phyloP scores from a whole-genome alignment of 2,329 filamentous ascomycete species.

The Arthroderma sp. region DNA sequence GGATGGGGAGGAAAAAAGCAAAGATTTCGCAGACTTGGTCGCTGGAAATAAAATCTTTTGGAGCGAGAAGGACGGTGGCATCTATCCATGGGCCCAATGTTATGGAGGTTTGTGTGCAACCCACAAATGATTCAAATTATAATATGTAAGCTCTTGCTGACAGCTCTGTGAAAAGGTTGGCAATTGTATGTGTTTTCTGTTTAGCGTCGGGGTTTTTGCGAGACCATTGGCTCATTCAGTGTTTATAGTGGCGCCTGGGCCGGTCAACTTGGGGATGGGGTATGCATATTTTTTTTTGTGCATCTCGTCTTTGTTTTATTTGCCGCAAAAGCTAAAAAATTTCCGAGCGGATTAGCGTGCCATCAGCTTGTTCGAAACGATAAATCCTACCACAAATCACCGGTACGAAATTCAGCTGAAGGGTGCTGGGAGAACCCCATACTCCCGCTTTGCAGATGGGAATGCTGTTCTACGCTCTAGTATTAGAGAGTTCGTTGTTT shows the following conservation, averaged over 20 bases:
- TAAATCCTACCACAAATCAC: conserved; percentile 54
- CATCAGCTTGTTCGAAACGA: conserved; percentile 85
- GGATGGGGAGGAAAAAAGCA: conserved; percentile 51
- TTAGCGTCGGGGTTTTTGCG: background rate
- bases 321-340: background rate
- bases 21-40: conserved; percentile 64
- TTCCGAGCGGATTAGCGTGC: conserved; percentile 42
- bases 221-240: conserved; percentile 23
- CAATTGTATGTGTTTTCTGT: conserved; percentile 32
- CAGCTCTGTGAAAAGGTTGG: conserved; percentile 24
- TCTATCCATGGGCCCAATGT: conserved; percentile 97
- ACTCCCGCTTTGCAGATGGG: conserved; percentile 91
- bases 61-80: conserved; percentile 57
- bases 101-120: conserved; percentile 58
- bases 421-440: conserved; percentile 83
- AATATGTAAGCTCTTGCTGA: conserved; percentile 1
- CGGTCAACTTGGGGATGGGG: conserved; percentile 83
- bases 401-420: conserved; percentile 90
- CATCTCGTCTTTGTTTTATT: background rate
- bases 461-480: conserved; percentile 85
- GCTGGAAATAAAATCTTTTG: conserved; percentile 74
- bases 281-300: conserved; percentile 14
- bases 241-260: conserved; percentile 65
- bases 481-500: conserved; percentile 88
- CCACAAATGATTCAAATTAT: background rate